Percentiles rank a stretch among this genome's conserved stretches.
These are phyloP conservation scores for Primulina tabacum DNA, from an alignment of 257 asterid species.

Conservation along the genomic window DNA sequence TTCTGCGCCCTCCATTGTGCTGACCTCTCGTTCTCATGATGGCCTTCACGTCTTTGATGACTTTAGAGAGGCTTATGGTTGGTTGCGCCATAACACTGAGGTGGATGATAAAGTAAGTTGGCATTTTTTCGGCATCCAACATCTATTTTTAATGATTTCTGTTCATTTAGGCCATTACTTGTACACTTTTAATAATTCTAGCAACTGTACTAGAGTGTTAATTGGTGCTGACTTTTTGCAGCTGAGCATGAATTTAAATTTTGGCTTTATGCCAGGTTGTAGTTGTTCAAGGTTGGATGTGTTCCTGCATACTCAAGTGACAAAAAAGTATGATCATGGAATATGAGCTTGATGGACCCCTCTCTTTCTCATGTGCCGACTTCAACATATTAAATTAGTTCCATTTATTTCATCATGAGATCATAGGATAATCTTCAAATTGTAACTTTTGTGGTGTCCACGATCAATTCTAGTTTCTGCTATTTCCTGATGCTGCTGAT, in stretches of 20 bases:
- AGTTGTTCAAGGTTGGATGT: not conserved
- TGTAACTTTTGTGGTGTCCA: not conserved
- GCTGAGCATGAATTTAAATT: not conserved
- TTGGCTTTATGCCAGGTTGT: constrained; percentile 16
- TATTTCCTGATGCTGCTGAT: constrained; percentile 27
- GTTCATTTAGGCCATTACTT: not conserved
- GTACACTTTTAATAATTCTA: not conserved
- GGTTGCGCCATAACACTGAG: constrained; percentile 98
- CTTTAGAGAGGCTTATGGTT: constrained; percentile 98
- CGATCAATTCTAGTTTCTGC: constrained; percentile 8
- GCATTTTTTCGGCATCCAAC: constrained; percentile 5
- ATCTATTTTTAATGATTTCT: constrained; percentile 1
- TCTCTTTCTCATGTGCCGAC: not conserved
- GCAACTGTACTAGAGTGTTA: not conserved
- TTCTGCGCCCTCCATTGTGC: constrained; percentile 97
- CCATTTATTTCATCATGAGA: constrained; percentile 7
- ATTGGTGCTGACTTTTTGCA: constrained; percentile 2
- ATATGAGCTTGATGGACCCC: not conserved
- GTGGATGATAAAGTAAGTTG: constrained; percentile 88
- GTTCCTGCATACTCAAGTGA: constrained; percentile 6
- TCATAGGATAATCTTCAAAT: not conserved
- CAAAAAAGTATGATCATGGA: not conserved
- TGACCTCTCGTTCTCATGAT: constrained; percentile 75
- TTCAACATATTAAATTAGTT: not conserved
- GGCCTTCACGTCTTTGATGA: constrained; percentile 99